Conservation (phyloP, 2,329 filamentous ascomycete genomes). For the Penicillium polonicum region DNA sequence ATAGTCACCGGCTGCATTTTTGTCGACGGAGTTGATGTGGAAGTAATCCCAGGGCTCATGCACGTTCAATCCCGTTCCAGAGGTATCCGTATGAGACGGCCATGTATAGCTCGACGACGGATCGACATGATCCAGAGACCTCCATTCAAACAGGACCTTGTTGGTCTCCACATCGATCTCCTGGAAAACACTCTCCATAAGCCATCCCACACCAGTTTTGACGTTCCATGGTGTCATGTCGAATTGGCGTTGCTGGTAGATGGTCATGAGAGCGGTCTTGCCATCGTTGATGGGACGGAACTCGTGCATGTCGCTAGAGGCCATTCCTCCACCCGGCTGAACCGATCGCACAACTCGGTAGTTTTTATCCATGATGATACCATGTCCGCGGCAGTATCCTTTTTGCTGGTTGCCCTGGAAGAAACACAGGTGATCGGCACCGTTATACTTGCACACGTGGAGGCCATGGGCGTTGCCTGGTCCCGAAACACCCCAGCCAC, state of each 20-base stretch:
- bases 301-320: conserved; percentile 54
- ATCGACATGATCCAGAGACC: conserved; percentile 51
- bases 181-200: conserved; percentile 55
- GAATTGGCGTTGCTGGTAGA: conserved; percentile 46
- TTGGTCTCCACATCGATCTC: conserved; percentile 53
- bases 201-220: conserved; percentile 49
- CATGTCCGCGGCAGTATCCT: conserved; percentile 53
- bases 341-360: conserved; percentile 52
- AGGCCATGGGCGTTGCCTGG: conserved; percentile 51
- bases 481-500: conserved; percentile 50
- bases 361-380: conserved; percentile 52
- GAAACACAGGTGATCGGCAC: conserved; percentile 52
- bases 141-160: conserved; percentile 51
- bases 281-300: conserved; percentile 50
- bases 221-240: conserved; percentile 49
- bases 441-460: conserved; percentile 51
- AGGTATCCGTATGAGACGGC: conserved; percentile 45
- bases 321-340: conserved; percentile 40
- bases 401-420: conserved; percentile 54
- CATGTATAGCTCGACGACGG: conserved; percentile 49
- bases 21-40: conserved; percentile 47
- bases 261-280: conserved; percentile 41
- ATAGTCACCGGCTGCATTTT: conserved; percentile 43
- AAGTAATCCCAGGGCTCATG: conserved; percentile 49
- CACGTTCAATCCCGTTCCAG: conserved; percentile 49